phyloP scores from a whole-genome alignment of 1,139 yeast species.

The Kurtzmaniella quercitrusa region DNA sequence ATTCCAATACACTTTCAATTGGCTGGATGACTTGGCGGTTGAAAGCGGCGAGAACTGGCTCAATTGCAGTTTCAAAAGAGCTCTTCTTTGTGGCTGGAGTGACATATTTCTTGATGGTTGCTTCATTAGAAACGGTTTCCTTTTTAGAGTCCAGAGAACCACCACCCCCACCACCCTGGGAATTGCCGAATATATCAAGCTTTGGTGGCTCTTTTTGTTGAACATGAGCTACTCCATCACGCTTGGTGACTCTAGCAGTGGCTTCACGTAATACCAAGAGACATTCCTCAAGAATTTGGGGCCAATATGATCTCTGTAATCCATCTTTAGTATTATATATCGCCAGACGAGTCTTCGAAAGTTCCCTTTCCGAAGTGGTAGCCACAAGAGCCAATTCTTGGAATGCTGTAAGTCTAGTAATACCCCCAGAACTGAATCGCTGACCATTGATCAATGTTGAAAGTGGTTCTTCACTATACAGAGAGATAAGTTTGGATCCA shows the following conservation, averaged over 20 bases:
- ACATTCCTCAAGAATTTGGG: conserved; percentile 57
- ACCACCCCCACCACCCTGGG: conserved; percentile 8
- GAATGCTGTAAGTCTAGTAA: conserved; percentile 65
- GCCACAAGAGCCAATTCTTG: conserved; percentile 68
- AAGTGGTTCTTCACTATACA: conserved; percentile 66
- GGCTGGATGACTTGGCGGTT: neutral
- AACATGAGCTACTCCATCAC: conserved; percentile 24
- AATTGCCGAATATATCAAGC: conserved; percentile 32
- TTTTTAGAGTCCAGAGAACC: neutral
- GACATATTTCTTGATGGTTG: neutral
- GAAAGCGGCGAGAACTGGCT: neutral
- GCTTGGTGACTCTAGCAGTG: conserved; percentile 36
- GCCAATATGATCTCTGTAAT: conserved; percentile 36
- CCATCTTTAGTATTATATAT: conserved; percentile 36
- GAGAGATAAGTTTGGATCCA: conserved; percentile 65
- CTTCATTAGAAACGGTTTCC: neutral
- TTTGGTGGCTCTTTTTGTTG: neutral
- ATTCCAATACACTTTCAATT: neutral
- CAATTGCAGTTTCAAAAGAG: neutral
- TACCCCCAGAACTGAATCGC: conserved; percentile 43
- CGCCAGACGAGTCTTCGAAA: conserved; percentile 42
- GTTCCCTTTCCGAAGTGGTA: conserved; percentile 42
- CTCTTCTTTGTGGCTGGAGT: neutral
- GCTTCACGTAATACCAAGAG: conserved; percentile 47
- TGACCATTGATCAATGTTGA: conserved; percentile 74